These are phyloP conservation scores for Septoria petroselini DNA, from an alignment of 2,329 filamentous ascomycete genomes.

Conservation along the genomic window DNA sequence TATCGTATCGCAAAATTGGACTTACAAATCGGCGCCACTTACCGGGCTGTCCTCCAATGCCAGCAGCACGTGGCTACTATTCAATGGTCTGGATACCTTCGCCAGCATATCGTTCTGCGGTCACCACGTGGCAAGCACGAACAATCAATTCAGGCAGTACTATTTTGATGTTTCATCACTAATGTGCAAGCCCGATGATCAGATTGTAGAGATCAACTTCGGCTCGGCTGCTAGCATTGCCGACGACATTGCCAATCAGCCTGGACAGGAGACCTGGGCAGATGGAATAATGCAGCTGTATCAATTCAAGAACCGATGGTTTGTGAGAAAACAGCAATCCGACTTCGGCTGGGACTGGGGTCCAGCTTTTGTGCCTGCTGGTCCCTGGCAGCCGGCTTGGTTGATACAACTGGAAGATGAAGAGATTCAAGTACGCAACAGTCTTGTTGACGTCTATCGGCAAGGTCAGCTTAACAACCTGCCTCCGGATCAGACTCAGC, in stretches of 20 bases:
- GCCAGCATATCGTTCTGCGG: constrained; percentile 56
- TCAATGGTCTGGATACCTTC: constrained; percentile 63
- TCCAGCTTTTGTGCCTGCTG: constrained; percentile 58
- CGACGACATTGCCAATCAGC: constrained; percentile 51
- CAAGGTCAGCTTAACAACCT: constrained; percentile 58
- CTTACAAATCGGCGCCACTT: constrained; percentile 53
- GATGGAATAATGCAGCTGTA: constrained; percentile 47
- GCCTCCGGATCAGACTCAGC: constrained; percentile 54
- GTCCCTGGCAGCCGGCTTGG: constrained; percentile 60
- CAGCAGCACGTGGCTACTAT: constrained; percentile 54
- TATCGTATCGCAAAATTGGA: constrained; percentile 60
- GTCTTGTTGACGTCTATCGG: constrained; percentile 58
- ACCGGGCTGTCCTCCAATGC: constrained; percentile 39
- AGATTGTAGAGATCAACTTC: constrained; percentile 53
- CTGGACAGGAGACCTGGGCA: constrained; percentile 52
- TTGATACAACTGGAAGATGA: constrained; percentile 50
- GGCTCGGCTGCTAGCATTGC: constrained; percentile 56
- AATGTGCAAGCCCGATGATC: constrained; percentile 42
- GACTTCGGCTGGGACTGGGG: constrained; percentile 64
- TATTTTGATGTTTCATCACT: constrained; percentile 55
- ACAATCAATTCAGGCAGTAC: constrained; percentile 64
- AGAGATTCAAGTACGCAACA: constrained; percentile 52
- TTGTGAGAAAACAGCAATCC: constrained; percentile 59
- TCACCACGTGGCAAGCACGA: constrained; percentile 53
- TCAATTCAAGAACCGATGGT: constrained; percentile 55